These are phyloP conservation scores for Lizanozyma gosingica DNA, from an alignment of 1,139 yeast species.

Conservation along the genomic window DNA sequence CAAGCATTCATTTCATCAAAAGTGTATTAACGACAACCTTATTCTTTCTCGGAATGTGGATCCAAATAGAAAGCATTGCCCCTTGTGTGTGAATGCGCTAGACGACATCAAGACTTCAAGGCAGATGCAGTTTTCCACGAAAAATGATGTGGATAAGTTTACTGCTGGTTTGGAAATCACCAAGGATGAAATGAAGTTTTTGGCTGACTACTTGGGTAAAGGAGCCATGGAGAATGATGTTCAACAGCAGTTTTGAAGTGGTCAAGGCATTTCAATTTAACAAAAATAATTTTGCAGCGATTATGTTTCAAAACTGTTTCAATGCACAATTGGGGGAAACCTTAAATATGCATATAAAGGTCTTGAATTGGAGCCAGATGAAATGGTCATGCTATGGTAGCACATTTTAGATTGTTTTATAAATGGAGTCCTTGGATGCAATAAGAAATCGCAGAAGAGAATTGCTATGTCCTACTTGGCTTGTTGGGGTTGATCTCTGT, in stretches of 20 bases:
- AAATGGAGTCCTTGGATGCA: too few relatives aligned
- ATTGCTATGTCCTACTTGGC: neutral
- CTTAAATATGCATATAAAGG: too few relatives aligned
- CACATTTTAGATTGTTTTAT: too few relatives aligned
- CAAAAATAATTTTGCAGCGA: too few relatives aligned
- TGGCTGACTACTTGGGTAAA: constrained; percentile 75
- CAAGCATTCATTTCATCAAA: constrained; percentile 77
- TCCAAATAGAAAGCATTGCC: constrained; percentile 40
- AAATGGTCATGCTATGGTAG: too few relatives aligned
- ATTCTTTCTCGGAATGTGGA: constrained; percentile 13
- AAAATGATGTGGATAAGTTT: constrained; percentile 58
- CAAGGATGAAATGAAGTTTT: constrained; percentile 61
- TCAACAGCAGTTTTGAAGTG: neutral
- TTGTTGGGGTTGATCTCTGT: neutral
- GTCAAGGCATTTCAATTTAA: too few relatives aligned
- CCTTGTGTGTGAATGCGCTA: constrained; percentile 60
- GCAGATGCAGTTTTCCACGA: constrained; percentile 50
- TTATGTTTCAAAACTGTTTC: too few relatives aligned
- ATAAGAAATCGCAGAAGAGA: too few relatives aligned
- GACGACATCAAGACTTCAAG: constrained; percentile 57
- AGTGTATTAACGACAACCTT: constrained; percentile 53
- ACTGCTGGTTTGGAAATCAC: constrained; percentile 48
- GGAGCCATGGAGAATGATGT: constrained; percentile 63
- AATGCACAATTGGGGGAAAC: too few relatives aligned
- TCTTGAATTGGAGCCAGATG: too few relatives aligned